A percentile compares a stretch with the other conserved stretches of the same genome.
These are phyloP conservation scores for Dipteronia sinensis DNA, from an alignment of 345 rosid genomes.

Conservation along the genomic window DNA sequence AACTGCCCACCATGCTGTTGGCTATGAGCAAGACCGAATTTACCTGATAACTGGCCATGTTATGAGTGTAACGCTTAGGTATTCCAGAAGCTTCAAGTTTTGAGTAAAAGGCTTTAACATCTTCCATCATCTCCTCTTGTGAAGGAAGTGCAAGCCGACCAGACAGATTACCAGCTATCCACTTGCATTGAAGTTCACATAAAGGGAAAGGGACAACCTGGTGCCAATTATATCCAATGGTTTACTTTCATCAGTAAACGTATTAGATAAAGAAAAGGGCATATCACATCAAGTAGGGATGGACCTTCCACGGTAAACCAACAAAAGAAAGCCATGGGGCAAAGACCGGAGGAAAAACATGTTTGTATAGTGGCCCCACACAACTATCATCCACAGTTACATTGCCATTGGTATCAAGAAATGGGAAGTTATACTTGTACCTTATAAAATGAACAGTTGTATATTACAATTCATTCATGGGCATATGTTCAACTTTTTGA, in stretches of 20 bases:
- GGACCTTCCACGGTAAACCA: slow-evolving; percentile 80
- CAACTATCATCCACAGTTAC: slow-evolving; percentile 77
- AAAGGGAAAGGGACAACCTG: slow-evolving; percentile 66
- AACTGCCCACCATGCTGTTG: neutral
- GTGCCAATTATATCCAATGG: slow-evolving; percentile 10
- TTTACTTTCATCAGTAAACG: slow-evolving; percentile 1
- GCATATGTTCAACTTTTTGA: neutral
- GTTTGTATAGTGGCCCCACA: slow-evolving; percentile 79
- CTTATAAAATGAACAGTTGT: slow-evolving; percentile 31
- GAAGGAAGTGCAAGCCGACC: slow-evolving; percentile 69
- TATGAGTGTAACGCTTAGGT: slow-evolving; percentile 71
- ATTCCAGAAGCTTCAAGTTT: slow-evolving; percentile 55
- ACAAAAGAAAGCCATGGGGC: slow-evolving; percentile 86
- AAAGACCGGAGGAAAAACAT: slow-evolving; percentile 66
- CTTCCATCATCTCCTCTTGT: slow-evolving; percentile 66
- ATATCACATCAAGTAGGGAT: slow-evolving; percentile 8
- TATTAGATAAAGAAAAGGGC: neutral
- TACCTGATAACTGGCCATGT: slow-evolving; percentile 49
- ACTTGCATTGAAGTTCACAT: slow-evolving; percentile 81
- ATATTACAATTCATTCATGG: neutral
- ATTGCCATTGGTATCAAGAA: slow-evolving; percentile 72
- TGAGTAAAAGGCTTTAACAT: slow-evolving; percentile 48
- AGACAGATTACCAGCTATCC: slow-evolving; percentile 82
- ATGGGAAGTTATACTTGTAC: slow-evolving; percentile 89
- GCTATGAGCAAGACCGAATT: neutral